Conservation (phyloP, 176 grass and related monocot genomes). For the Zoysia pacifica region DNA sequence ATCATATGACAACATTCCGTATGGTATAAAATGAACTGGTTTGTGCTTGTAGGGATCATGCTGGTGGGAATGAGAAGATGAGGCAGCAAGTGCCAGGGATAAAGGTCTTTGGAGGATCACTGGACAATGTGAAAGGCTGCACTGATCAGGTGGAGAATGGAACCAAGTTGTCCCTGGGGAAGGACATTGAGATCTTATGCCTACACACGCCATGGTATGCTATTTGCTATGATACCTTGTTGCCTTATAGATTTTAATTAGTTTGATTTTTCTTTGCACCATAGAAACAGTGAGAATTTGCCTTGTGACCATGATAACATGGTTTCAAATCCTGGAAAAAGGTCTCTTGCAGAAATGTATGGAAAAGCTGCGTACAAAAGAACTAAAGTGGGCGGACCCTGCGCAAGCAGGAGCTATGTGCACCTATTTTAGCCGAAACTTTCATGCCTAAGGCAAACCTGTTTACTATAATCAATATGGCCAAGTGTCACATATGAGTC, state of each 20-base stretch:
- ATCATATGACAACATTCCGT: not conserved
- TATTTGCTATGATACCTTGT: constrained; percentile 6
- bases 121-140: constrained; percentile 86
- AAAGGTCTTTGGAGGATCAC: constrained; percentile 86
- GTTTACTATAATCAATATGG: not conserved
- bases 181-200: constrained; percentile 73
- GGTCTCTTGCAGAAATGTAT: too few relatives aligned
- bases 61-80: constrained; percentile 96
- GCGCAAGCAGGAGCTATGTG: too few relatives aligned
- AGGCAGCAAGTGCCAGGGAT: constrained; percentile 61
- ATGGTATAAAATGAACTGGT: not conserved
- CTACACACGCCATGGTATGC: constrained; percentile 88
- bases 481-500: not conserved
- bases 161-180: constrained; percentile 72
- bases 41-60: constrained; percentile 71
- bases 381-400: too few relatives aligned
- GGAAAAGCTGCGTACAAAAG: too few relatives aligned
- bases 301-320: too few relatives aligned
- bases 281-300: not conserved
- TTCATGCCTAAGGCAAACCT: not conserved
- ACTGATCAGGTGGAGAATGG: constrained; percentile 83
- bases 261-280: constrained; percentile 4
- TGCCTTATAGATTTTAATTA: constrained; percentile 8
- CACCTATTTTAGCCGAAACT: not conserved
- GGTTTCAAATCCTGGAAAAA: too few relatives aligned